Percentiles rank a stretch among this genome's conserved stretches.
Conservation (phyloP, 2,329 filamentous ascomycete genomes). For the Pseudofabraea citricarpa region DNA sequence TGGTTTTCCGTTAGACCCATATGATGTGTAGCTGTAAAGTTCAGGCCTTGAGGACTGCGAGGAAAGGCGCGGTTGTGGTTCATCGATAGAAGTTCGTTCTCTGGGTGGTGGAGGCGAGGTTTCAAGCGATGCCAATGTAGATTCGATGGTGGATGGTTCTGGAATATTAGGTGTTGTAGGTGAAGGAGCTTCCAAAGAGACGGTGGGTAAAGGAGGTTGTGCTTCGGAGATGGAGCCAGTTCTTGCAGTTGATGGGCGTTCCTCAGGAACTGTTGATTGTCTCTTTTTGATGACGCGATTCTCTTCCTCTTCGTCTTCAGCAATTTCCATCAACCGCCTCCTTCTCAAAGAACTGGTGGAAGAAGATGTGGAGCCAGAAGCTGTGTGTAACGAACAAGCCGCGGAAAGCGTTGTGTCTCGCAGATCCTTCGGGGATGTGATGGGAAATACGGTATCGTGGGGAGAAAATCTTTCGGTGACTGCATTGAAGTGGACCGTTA, state of each 20-base stretch:
- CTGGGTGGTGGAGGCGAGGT: slow-evolving; percentile 27
- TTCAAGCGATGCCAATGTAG: slow-evolving; percentile 8
- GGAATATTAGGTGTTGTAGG: slow-evolving; percentile 10
- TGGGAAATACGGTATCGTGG: slow-evolving; percentile 79
- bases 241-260: slow-evolving; percentile 28
- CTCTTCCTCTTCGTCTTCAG: slow-evolving; percentile 78
- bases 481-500: slow-evolving; percentile 66
- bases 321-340: slow-evolving; percentile 81
- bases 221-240: slow-evolving; percentile 12
- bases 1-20: slow-evolving; percentile 53
- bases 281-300: slow-evolving; percentile 55
- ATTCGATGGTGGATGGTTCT: slow-evolving; percentile 5
- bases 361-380: slow-evolving; percentile 79
- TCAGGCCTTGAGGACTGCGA: slow-evolving; percentile 50
- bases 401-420: slow-evolving; percentile 84
- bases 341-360: slow-evolving; percentile 75
- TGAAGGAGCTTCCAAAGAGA: slow-evolving; percentile 5
- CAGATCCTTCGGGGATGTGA: slow-evolving; percentile 70
- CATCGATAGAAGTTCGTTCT: slow-evolving; percentile 14
- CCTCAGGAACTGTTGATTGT: slow-evolving; percentile 48
- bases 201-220: slow-evolving; percentile 8
- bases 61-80: slow-evolving; percentile 25
- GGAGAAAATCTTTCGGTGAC: slow-evolving; percentile 72
- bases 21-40: slow-evolving; percentile 43
- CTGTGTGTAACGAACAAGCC: slow-evolving; percentile 84